A percentile compares a stretch with the other conserved stretches of the same genome.
phyloP scores from a whole-genome alignment of 2,329 filamentous ascomycete species.

The Fusarium sp. region DNA sequence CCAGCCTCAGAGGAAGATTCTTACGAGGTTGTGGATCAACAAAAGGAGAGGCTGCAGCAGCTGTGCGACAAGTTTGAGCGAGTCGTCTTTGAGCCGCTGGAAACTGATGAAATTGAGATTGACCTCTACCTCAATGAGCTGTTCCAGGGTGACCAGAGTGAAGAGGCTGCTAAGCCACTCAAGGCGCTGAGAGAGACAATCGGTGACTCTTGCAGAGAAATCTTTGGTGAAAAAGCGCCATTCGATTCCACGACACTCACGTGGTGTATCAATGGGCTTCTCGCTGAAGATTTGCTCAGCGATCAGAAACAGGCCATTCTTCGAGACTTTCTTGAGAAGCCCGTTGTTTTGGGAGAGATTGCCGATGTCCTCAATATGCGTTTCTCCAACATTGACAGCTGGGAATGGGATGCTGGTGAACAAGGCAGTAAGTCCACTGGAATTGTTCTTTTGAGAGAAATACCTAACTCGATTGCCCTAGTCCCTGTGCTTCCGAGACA shows the following conservation, averaged over 20 bases:
- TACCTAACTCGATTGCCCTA: neutral
- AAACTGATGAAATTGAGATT: neutral
- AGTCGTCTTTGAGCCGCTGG: neutral
- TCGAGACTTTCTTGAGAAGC: neutral
- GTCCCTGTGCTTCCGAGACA: neutral
- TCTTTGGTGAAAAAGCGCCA: neutral
- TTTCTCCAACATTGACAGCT: neutral
- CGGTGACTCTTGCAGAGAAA: neutral
- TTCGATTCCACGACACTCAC: neutral
- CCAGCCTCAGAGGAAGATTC: neutral
- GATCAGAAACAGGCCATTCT: constrained; percentile 6
- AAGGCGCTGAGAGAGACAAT: neutral
- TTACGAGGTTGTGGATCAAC: neutral
- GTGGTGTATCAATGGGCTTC: neutral
- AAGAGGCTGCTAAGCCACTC: neutral
- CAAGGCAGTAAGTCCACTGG: neutral
- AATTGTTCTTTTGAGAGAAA: neutral
- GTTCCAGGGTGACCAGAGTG: neutral
- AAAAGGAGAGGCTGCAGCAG: neutral
- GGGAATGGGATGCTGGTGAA: constrained; percentile 2
- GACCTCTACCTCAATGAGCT: neutral
- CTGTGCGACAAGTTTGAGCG: neutral
- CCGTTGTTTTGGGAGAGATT: neutral
- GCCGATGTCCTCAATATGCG: neutral
- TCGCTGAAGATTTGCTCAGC: neutral